Evolutionary conservation across 78 protist species (phyloP), one percentile per base, ranked within the genome.

Genomic region (Trichosphaerium sp.): DNA sequence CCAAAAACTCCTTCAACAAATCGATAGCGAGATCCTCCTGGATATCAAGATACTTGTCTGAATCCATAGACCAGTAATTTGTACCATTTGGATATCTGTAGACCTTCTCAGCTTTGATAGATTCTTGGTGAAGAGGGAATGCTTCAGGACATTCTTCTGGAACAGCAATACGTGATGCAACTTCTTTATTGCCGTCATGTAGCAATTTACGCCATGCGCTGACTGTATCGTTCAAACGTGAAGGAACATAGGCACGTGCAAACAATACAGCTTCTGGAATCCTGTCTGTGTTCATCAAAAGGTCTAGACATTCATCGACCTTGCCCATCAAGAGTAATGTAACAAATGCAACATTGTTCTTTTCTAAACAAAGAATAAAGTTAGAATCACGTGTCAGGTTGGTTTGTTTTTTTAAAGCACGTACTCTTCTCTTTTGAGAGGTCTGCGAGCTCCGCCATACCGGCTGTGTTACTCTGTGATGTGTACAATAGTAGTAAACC

Each of bases 241-340:
- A 0, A 28, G 85, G 90, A 5, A 37, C 3, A 60, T 92, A 94
- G 10, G 96, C 90, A 47, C 95, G 84, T 3, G 97, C 88, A 54
- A 92, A 74, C 77, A 94, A 84, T 29, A 92, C 87, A 0, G 98
- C 98, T 48, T 91, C 95, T 28, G 97, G 69, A 35, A 72, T 11
- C 25, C 90, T 82, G 28, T 78, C 75, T 4, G 82, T 73, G 12
- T 11, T 47, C 15, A 28, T 3, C 14, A 92, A 81, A 34, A 90
- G 71, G 34, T 80, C 76, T 28, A 90, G 1, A 76, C 96, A 91
- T 7, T 74, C 67, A 35, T 65, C 49, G 10, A 84, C 35, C 5
- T 52, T 3, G 8, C 82, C 75, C 14, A 49, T 35, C 23, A 84
- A 15, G 35, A 82, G 40, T 38, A 69, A 73, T 23, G 42, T 12